A percentile compares a stretch with the other conserved stretches of the same genome.
Conservation (phyloP, 2,329 filamentous ascomycete genomes). For the Fusarium palustre region DNA sequence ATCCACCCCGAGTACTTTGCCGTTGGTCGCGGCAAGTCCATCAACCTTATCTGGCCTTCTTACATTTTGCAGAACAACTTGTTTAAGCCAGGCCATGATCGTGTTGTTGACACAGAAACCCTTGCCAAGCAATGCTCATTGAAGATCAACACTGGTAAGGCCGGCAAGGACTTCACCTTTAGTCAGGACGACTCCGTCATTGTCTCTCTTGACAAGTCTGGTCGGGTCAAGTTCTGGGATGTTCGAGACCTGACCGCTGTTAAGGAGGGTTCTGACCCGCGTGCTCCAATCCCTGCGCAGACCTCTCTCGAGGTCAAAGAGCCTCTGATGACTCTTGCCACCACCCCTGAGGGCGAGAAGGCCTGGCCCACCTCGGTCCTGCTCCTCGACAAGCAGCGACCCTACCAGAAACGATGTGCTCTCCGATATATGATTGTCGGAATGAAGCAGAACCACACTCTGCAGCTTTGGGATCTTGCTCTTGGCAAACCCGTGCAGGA, state of each 20-base stretch:
- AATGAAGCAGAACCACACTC: constrained; percentile 98
- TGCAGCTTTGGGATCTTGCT: constrained; percentile 98
- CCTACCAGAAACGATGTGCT: constrained; percentile 89
- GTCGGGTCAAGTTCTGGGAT: constrained; percentile 98
- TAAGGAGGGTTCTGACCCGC: constrained; percentile 63
- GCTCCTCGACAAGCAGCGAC: constrained; percentile 94
- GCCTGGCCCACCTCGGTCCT: constrained; percentile 97
- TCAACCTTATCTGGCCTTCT: constrained; percentile 84
- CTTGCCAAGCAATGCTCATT: constrained; percentile 88
- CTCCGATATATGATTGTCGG: constrained; percentile 96
- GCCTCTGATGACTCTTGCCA: constrained; percentile 86
- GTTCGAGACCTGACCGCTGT: constrained; percentile 78
- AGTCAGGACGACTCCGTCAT: constrained; percentile 96
- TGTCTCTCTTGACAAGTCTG: constrained; percentile 95
- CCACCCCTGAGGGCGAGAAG: constrained; percentile 89
- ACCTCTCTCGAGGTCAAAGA: constrained; percentile 81
- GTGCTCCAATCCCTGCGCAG: constrained; percentile 64
- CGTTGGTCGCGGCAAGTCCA: constrained; percentile 94
- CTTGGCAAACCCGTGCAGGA: constrained; percentile 96
- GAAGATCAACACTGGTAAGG: constrained; percentile 96
- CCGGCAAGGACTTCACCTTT: constrained; percentile 97
- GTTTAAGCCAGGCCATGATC: constrained; percentile 72
- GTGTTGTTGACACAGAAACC: constrained; percentile 85
- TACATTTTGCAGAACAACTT: constrained; percentile 72
- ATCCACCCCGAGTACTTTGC: constrained; percentile 94